A percentile compares a stretch with the other conserved stretches of the same genome.
These are phyloP conservation scores for Fusarium caatingaense DNA, from an alignment of 2,329 filamentous ascomycete genomes.

Conservation along the genomic window DNA sequence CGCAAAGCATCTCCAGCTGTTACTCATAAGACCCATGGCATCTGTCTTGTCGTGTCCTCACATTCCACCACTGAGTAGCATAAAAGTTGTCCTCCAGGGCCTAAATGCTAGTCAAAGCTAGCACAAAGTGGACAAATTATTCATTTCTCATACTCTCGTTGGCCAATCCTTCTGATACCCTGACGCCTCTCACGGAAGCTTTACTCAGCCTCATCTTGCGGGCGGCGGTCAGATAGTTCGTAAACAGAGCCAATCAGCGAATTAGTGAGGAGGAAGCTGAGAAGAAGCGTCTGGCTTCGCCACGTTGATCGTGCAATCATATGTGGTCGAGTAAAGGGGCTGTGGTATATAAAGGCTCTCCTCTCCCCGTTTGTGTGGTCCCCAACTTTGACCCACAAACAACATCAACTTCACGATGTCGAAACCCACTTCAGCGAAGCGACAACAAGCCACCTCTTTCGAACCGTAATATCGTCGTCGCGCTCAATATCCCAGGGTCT, in stretches of 20 bases:
- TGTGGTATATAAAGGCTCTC: conserved; percentile 22
- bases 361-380: background rate
- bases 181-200: background rate
- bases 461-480: conserved; percentile 70
- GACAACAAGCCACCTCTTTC: conserved; percentile 78
- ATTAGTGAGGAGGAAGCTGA: background rate
- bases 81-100: background rate
- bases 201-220: conserved; percentile 30
- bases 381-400: background rate
- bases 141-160: background rate
- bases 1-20: too few relatives aligned
- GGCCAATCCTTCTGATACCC: background rate
- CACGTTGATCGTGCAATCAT: conserved; percentile 10
- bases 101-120: background rate
- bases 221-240: conserved; percentile 10
- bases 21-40: background rate
- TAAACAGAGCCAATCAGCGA: conserved; percentile 26
- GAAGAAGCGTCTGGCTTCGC: conserved; percentile 21
- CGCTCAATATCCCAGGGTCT: conserved; percentile 71
- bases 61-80: background rate
- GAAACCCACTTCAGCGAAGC: conserved; percentile 59
- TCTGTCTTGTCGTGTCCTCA: conserved; percentile 7
- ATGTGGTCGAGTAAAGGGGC: background rate
- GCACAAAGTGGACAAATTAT: background rate
- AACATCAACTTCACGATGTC: conserved; percentile 23